These are phyloP conservation scores for Yueomyces sp. DNA, from an alignment of 805 yeast species.

Conservation along the genomic window DNA sequence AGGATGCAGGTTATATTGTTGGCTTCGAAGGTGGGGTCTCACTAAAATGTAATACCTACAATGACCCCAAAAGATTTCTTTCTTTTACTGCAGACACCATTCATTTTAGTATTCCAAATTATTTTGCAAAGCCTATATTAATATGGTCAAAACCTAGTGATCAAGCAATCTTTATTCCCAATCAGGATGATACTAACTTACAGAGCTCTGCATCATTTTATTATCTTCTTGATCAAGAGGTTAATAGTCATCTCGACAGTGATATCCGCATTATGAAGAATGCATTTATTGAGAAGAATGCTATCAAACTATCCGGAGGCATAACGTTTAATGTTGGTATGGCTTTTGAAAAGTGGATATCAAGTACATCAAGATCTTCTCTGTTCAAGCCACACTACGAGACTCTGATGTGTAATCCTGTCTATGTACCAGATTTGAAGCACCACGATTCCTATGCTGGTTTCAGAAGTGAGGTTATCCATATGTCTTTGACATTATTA, in stretches of 20 bases:
- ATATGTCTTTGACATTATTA: slow-evolving; percentile 45
- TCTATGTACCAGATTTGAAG: slow-evolving; percentile 29
- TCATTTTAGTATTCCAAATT: slow-evolving; percentile 66
- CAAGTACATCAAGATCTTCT: slow-evolving; percentile 27
- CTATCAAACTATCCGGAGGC: slow-evolving; percentile 47
- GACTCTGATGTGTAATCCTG: slow-evolving; percentile 44
- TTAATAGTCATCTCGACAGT: slow-evolving; percentile 5
- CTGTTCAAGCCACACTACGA: slow-evolving; percentile 48
- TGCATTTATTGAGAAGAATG: slow-evolving; percentile 35
- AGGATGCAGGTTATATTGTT: slow-evolving; percentile 64
- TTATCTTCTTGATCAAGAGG: slow-evolving; percentile 26
- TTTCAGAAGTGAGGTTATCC: slow-evolving; percentile 73
- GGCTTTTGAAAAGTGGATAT: slow-evolving; percentile 34
- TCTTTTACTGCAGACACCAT: slow-evolving; percentile 49
- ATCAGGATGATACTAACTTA: slow-evolving; percentile 26
- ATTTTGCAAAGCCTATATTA: slow-evolving; percentile 37
- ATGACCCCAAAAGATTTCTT: slow-evolving; percentile 56
- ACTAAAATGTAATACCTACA: slow-evolving; percentile 49
- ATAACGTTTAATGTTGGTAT: slow-evolving; percentile 46
- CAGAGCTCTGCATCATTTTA: slow-evolving; percentile 37
- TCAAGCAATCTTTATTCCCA: slow-evolving; percentile 33
- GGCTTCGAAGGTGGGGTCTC: slow-evolving; percentile 52
- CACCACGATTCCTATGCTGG: slow-evolving; percentile 70
- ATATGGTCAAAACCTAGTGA: slow-evolving; percentile 45
- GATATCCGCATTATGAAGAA: slow-evolving; percentile 14